Evolutionary conservation across 1,284 basidiomycete species (phyloP).

Genomic region (Phellinidium pouzarii): DNA sequence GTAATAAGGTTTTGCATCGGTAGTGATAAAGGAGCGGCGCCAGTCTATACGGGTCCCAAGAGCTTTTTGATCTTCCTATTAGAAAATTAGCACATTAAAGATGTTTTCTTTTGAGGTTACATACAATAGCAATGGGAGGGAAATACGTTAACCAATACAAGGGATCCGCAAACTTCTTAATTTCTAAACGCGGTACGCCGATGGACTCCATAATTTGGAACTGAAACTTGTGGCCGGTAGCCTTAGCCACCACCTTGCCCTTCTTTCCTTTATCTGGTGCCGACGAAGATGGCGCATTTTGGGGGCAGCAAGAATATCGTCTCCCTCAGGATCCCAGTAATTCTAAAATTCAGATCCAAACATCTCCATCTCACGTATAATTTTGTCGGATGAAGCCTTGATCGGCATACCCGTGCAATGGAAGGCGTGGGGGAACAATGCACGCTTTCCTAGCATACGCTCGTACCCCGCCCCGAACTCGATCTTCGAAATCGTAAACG

Average conservation of each 20-base stretch:
- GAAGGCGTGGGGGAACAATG: slow-evolving; percentile 92
- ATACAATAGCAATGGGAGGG: slow-evolving; percentile 87
- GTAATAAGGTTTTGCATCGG: slow-evolving; percentile 95
- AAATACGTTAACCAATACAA: slow-evolving; percentile 92
- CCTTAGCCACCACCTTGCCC: slow-evolving; percentile 91
- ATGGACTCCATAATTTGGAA: slow-evolving; percentile 99
- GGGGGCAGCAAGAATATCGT: slow-evolving; percentile 29
- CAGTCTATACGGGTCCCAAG: slow-evolving; percentile 97
- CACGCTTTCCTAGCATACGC: slow-evolving; percentile 91
- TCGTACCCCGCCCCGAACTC: slow-evolving; percentile 97
- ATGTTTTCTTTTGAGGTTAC: slow-evolving; percentile 19
- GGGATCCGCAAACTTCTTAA: slow-evolving; percentile 95
- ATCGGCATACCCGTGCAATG: slow-evolving; percentile 99
- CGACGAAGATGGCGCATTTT: slow-evolving; percentile 30
- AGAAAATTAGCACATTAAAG: slow-evolving; percentile 8
- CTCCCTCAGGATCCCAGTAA: slow-evolving; percentile 45
- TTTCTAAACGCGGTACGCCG: slow-evolving; percentile 81
- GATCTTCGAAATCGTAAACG: slow-evolving; percentile 97
- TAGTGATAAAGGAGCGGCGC: slow-evolving; percentile 93
- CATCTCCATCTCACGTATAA: slow-evolving; percentile 94
- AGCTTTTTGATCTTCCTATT: slow-evolving; percentile 72
- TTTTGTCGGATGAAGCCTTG: slow-evolving; percentile 95
- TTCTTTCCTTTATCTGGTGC: slow-evolving; percentile 86
- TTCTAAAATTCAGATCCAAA: slow-evolving; percentile 89
- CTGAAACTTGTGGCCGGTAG: slow-evolving; percentile 92